Conservation (phyloP, 306 rosid genomes). For the Inga leiocalycina region DNA sequence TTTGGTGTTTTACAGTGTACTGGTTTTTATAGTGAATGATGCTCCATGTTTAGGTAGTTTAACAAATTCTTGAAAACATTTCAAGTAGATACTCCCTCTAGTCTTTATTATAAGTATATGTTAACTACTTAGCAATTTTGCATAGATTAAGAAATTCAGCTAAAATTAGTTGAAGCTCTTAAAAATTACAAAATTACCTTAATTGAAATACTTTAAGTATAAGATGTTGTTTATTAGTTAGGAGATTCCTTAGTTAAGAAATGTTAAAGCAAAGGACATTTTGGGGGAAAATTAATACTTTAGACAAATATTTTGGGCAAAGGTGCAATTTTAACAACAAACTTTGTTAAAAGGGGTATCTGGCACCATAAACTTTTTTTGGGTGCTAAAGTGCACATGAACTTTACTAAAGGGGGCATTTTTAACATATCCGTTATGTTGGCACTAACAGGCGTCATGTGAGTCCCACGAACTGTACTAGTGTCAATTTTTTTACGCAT, state of each 20-base stretch:
- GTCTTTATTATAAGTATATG: background rate
- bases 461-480: too few relatives aligned
- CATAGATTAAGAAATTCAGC: background rate
- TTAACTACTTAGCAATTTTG: background rate
- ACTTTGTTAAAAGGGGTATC: too few relatives aligned
- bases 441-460: too few relatives aligned
- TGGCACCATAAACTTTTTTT: too few relatives aligned
- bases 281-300: background rate
- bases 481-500: too few relatives aligned
- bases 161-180: background rate
- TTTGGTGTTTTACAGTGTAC: background rate
- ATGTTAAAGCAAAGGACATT: background rate
- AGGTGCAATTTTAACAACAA: too few relatives aligned
- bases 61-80: background rate
- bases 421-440: too few relatives aligned
- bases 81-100: background rate
- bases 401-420: too few relatives aligned
- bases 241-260: background rate
- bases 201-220: background rate
- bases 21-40: background rate
- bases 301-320: background rate
- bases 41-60: background rate
- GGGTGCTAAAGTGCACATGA: too few relatives aligned
- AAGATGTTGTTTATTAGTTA: background rate
- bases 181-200: background rate